Conservation (phyloP, 768 basidiomycete species). For the Strobilomyces confusus region DNA sequence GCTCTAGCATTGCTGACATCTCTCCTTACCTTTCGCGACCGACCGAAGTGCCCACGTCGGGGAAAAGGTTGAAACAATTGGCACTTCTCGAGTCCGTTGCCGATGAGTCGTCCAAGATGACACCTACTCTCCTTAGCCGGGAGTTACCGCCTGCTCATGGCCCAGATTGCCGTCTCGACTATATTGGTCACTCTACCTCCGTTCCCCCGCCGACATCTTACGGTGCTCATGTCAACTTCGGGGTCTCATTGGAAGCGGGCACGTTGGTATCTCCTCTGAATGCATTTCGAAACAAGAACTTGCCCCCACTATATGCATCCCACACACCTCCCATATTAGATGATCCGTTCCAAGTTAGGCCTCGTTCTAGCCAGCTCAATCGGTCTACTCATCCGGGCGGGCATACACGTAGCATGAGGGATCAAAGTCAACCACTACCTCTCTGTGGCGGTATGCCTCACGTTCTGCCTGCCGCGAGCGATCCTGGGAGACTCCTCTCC, state of each 20-base stretch:
- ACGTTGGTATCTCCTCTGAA: constrained; percentile 3
- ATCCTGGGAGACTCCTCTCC: constrained; percentile 4
- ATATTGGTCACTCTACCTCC: constrained; percentile 24
- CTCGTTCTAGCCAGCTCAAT: constrained; percentile 45
- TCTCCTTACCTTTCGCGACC: constrained; percentile 64
- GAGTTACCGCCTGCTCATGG: constrained; percentile 19
- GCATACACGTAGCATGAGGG: constrained; percentile 5
- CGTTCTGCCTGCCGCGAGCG: constrained; percentile 2
- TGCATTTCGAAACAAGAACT: constrained; percentile 7
- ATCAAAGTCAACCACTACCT: constrained; percentile 17
- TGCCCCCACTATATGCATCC: background rate
- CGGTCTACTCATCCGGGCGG: constrained; percentile 27
- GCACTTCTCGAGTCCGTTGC: constrained; percentile 70
- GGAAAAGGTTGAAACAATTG: constrained; percentile 64
- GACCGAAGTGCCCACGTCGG: constrained; percentile 50
- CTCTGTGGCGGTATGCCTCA: constrained; percentile 3
- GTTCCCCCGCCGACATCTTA: constrained; percentile 26
- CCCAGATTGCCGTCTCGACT: constrained; percentile 1
- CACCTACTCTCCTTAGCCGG: constrained; percentile 35
- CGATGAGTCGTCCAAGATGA: constrained; percentile 66
- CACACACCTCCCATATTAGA: constrained; percentile 5
- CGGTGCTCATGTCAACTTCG: constrained; percentile 17
- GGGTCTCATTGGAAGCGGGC: constrained; percentile 36
- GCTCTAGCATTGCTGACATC: constrained; percentile 57
- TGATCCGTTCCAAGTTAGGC: constrained; percentile 43